phyloP scores from a whole-genome alignment of 1,284 basidiomycete species.

The Dichomitus squalens region DNA sequence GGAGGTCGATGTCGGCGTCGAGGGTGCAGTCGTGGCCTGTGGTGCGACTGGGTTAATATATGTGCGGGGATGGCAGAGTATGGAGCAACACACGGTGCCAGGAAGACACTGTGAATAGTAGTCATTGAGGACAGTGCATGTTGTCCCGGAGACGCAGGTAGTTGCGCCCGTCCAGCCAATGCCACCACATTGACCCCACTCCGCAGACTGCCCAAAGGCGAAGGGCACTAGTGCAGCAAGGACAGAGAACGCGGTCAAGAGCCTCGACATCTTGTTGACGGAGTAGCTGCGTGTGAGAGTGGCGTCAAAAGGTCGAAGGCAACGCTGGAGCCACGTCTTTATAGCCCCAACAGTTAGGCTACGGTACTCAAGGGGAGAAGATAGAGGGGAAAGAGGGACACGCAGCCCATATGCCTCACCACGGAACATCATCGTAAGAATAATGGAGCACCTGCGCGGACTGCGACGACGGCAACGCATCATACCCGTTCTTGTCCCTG shows the following conservation, averaged over 20 bases:
- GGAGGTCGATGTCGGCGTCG: background rate
- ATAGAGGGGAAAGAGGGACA: background rate
- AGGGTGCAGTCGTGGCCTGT: background rate
- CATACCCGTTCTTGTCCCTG: background rate
- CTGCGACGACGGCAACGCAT: background rate
- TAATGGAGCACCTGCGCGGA: background rate
- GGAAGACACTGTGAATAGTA: slow-evolving; percentile 38
- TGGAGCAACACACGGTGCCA: slow-evolving; percentile 1
- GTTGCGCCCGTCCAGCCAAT: slow-evolving; percentile 38
- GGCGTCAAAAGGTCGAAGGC: background rate
- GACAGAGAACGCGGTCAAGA: slow-evolving; percentile 27
- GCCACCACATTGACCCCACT: slow-evolving; percentile 40
- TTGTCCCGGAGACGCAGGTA: slow-evolving; percentile 33
- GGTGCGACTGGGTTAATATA: background rate
- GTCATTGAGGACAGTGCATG: slow-evolving; percentile 25
- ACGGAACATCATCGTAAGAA: slow-evolving; percentile 22
- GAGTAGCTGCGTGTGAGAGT: background rate
- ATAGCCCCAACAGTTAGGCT: background rate
- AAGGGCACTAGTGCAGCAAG: slow-evolving; percentile 30
- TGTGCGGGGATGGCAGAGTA: background rate
- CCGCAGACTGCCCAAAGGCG: slow-evolving; percentile 31
- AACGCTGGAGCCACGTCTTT: background rate
- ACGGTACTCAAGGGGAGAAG: no score
- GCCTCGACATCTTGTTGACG: slow-evolving; percentile 22
- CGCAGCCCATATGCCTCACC: background rate